phyloP scores from a whole-genome alignment of 805 yeast genomes.

The Candida mattraensis region DNA sequence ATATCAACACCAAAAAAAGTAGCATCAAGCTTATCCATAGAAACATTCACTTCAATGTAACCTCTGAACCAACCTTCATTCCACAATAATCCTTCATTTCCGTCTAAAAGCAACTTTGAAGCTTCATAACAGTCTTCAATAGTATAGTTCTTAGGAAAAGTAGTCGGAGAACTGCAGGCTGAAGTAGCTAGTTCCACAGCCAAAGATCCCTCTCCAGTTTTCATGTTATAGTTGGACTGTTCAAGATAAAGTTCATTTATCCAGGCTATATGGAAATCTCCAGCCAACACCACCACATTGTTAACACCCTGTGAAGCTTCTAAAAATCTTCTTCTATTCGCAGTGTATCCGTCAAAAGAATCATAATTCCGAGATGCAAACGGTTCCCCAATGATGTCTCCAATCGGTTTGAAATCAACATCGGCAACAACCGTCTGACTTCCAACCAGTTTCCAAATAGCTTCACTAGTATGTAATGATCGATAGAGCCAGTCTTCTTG shows the following conservation, averaged over 20 bases:
- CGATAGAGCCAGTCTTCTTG: slow-evolving; percentile 28
- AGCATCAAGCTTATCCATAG: slow-evolving; percentile 2
- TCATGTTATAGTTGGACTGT: slow-evolving; percentile 14
- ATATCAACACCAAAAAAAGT: slow-evolving; percentile 15
- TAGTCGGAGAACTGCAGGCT: slow-evolving; percentile 27
- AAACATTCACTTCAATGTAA: slow-evolving; percentile 13
- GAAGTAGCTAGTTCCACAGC: slow-evolving; percentile 26
- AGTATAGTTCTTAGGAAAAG: slow-evolving; percentile 15
- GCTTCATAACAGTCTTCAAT: slow-evolving; percentile 13
- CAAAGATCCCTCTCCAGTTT: slow-evolving; percentile 25
- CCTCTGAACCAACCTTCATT: slow-evolving; percentile 21
- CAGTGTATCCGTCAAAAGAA: slow-evolving; percentile 29
- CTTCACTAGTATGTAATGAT: slow-evolving; percentile 14
- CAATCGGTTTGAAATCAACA: slow-evolving; percentile 18
- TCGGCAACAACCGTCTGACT: slow-evolving; percentile 19
- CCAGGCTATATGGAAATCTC: slow-evolving; percentile 30
- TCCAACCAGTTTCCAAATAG: slow-evolving; percentile 20
- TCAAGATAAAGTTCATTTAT: slow-evolving; percentile 20
- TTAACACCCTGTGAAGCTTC: slow-evolving; percentile 17
- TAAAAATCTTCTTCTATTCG: slow-evolving; percentile 24
- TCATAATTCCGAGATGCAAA: slow-evolving; percentile 24
- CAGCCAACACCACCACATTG: slow-evolving; percentile 23
- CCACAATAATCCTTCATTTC: slow-evolving; percentile 17
- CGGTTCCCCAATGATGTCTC: slow-evolving; percentile 21
- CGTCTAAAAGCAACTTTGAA: slow-evolving; percentile 10